Evolutionary conservation across 2,329 filamentous ascomycete genomes (phyloP), one percentile per base, ranked within the genome.

Genomic region (Cryphonectria radicalis): DNA sequence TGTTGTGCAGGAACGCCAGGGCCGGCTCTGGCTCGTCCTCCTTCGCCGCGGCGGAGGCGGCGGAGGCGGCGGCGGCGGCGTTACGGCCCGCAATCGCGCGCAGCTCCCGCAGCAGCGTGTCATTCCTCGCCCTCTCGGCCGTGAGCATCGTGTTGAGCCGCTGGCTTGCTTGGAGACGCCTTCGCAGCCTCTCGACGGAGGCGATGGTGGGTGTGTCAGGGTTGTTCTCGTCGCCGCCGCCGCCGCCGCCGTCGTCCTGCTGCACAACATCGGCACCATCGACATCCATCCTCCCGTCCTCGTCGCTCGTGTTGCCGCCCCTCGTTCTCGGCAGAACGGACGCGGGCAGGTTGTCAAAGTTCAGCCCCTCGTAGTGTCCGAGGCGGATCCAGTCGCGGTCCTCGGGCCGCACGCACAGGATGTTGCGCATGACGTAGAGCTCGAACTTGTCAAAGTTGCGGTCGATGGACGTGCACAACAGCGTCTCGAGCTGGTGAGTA

Each of bases 361-460:
- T 86, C 28, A 90, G 78, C 0, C 85, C 93, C 80, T 94, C 90
- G 82, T 99, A 98, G 84, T 98, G 95, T 64, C 89, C 88, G 74
- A 99, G 84, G 68, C 92, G 86, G 74, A 98, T 91, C 89, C 92
- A 98, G 71, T 89, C 88, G 76, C 92, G 84, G 73, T 95, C 92
- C 40, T 91, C 89, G 65, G 89, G 89, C 50, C 80, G 79, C 55
- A 95, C 89, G 57, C 88, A 91, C 74, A 96, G 82, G 76, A 95
- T 92, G 79, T 98, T 98, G 75, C 94, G 87, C 84, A 99, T 86
- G 67, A 94, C 91, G 83, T 95, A 98, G 70, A 99, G 92, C 84
- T 96, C 93, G 77, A 95, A 92, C 74, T 92, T 90, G 83, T 96
- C 93, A 78, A 95, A 95, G 75, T 93, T 93, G 80, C 91, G 92